phyloP scores from a whole-genome alignment of 2,329 filamentous ascomycete genomes.

The Ascochyta pisi region DNA sequence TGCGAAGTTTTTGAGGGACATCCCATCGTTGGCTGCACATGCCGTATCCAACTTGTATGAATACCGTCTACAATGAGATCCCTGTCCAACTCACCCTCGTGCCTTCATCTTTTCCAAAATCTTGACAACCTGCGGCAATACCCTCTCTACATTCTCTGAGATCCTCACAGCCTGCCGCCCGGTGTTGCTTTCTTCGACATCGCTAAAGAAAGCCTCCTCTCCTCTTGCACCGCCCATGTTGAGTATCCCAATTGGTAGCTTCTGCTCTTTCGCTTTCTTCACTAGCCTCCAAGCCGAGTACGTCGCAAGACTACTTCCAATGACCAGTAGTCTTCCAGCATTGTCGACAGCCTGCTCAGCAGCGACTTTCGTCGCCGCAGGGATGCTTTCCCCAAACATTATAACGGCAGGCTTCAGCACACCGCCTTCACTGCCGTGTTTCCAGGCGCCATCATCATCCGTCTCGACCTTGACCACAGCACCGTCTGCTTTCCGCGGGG shows the following conservation, averaged over 20 bases:
- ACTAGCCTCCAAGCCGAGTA: conserved; percentile 94
- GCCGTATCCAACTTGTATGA: neutral
- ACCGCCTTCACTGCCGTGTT: conserved; percentile 61
- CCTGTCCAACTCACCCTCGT: neutral
- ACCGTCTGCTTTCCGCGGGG: conserved; percentile 65
- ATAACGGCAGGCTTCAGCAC: conserved; percentile 91
- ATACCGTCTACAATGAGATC: neutral
- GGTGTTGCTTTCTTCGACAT: conserved; percentile 56
- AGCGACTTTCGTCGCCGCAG: conserved; percentile 69
- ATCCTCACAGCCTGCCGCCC: conserved; percentile 50
- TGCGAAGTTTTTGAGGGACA: neutral
- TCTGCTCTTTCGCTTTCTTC: conserved; percentile 79
- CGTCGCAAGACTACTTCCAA: conserved; percentile 91
- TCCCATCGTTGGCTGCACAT: neutral
- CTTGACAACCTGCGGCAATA: conserved; percentile 42
- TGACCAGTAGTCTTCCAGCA: conserved; percentile 73
- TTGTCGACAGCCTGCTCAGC: conserved; percentile 83
- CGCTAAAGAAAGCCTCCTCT: conserved; percentile 73
- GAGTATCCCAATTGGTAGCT: conserved; percentile 85
- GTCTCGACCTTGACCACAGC: conserved; percentile 64
- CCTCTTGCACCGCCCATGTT: conserved; percentile 86
- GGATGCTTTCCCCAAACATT: conserved; percentile 95
- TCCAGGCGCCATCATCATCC: conserved; percentile 83
- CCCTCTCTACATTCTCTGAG: conserved; percentile 50
- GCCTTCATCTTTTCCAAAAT: conserved; percentile 28